Evolutionary conservation across 169 alveolate genomes (phyloP).

Genomic region (Cryptosporidium sp.): DNA sequence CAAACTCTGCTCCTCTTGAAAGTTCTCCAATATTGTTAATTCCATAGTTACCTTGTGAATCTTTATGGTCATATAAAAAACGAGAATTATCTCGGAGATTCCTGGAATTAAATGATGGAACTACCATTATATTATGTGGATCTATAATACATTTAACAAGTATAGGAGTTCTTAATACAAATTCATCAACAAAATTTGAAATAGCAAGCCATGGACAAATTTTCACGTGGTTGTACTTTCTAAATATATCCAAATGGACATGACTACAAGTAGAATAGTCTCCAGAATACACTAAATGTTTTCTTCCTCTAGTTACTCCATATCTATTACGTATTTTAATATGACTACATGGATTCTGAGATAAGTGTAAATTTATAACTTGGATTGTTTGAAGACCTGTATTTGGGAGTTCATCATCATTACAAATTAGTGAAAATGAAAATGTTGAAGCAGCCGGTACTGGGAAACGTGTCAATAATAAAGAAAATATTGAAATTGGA

Average conservation of each 20-base stretch:
- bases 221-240: slow-evolving; percentile 50
- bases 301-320: background rate
- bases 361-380: slow-evolving; percentile 30
- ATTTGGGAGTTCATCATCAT: slow-evolving; percentile 64
- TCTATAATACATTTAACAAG: slow-evolving; percentile 63
- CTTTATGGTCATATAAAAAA: background rate
- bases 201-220: slow-evolving; percentile 76
- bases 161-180: slow-evolving; percentile 66
- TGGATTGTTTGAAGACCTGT: slow-evolving; percentile 71
- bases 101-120: slow-evolving; percentile 26
- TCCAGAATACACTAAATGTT: background rate
- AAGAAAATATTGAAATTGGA: slow-evolving; percentile 63
- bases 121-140: slow-evolving; percentile 52
- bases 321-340: slow-evolving; percentile 13
- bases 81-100: background rate
- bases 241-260: slow-evolving; percentile 56
- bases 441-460: slow-evolving; percentile 73
- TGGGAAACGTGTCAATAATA: slow-evolving; percentile 67
- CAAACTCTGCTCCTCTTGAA: slow-evolving; percentile 52
- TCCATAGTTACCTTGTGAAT: background rate
- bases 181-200: slow-evolving; percentile 67
- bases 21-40: background rate
- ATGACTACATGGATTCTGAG: slow-evolving; percentile 32
- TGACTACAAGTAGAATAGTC: slow-evolving; percentile 39
- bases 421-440: slow-evolving; percentile 59